phyloP scores from a whole-genome alignment of 331 rosid species.

The Telfairia occidentalis region DNA sequence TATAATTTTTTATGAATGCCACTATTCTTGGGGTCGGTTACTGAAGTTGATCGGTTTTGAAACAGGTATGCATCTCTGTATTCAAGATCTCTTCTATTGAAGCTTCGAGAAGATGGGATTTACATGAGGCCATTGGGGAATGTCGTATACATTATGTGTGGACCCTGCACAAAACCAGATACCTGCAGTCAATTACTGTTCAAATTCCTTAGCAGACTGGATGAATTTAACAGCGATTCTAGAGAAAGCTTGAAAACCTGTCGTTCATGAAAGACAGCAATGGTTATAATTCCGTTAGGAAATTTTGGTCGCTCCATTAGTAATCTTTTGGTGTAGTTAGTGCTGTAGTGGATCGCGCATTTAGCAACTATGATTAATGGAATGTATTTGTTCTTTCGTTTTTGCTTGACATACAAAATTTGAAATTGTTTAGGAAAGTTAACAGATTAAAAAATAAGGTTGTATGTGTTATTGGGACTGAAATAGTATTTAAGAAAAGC shows the following conservation, averaged over 20 bases:
- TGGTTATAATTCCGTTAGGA: neutral
- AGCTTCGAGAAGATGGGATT: constrained; percentile 63
- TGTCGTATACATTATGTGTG: constrained; percentile 76
- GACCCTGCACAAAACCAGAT: constrained; percentile 77
- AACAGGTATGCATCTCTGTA: constrained; percentile 66
- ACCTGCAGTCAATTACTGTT: constrained; percentile 49
- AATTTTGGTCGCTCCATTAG: neutral
- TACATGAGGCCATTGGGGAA: constrained; percentile 79
- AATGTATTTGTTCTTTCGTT: neutral
- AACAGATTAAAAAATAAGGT: neutral
- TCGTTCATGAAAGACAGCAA: constrained; percentile 3
- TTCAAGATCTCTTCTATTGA: constrained; percentile 61
- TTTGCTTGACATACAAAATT: neutral
- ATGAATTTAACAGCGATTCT: constrained; percentile 31
- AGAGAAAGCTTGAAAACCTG: constrained; percentile 8
- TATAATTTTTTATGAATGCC: neutral
- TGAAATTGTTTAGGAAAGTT: neutral
- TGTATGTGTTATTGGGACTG: neutral
- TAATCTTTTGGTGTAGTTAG: neutral
- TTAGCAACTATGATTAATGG: neutral
- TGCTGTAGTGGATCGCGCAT: neutral
- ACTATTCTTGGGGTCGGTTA: neutral
- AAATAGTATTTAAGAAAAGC: neutral
- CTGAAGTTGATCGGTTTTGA: constrained; percentile 6
- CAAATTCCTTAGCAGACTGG: constrained; percentile 53